Evolutionary conservation across 495 filamentous ascomycete species (phyloP).

Genomic region (Cenococcum geophilum): DNA sequence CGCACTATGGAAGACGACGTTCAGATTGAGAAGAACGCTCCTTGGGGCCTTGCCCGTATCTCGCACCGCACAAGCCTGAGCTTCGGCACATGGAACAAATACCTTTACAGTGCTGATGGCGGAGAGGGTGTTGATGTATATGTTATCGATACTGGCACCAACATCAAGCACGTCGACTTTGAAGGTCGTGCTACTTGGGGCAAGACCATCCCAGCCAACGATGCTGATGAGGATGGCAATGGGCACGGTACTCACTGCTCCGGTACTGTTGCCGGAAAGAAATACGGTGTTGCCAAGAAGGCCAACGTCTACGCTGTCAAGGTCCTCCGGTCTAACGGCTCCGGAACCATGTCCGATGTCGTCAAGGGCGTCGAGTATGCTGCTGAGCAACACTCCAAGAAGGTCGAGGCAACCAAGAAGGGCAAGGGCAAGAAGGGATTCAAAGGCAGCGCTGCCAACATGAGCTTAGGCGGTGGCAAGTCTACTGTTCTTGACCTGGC

Average conservation of each 20-base stretch:
- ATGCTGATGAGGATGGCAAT: conserved; percentile 90
- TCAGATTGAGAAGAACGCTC: conserved; percentile 79
- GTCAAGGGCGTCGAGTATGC: conserved; percentile 98
- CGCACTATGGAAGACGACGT: conserved; percentile 58
- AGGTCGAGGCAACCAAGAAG: conserved; percentile 66
- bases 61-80: conserved; percentile 82
- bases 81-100: conserved; percentile 96
- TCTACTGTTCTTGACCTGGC: conserved; percentile 80
- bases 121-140: conserved; percentile 99
- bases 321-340: conserved; percentile 94
- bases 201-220: conserved; percentile 82
- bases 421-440: conserved; percentile 82
- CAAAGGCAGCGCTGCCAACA: conserved; percentile 99
- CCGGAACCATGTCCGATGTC: conserved; percentile 97
- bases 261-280: conserved; percentile 93
- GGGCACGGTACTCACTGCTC: conserved; percentile 99
- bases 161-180: conserved; percentile 90
- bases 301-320: conserved; percentile 95
- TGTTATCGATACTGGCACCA: conserved; percentile 96
- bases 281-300: conserved; percentile 99
- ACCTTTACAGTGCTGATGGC: conserved; percentile 81
- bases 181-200: conserved; percentile 94
- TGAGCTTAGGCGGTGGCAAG: conserved; percentile 97
- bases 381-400: conserved; percentile 67
- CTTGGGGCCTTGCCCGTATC: conserved; percentile 97